Base-by-base conservation (phyloP, 768 basidiomycete species). In the Crucibulum laeve region DNA sequence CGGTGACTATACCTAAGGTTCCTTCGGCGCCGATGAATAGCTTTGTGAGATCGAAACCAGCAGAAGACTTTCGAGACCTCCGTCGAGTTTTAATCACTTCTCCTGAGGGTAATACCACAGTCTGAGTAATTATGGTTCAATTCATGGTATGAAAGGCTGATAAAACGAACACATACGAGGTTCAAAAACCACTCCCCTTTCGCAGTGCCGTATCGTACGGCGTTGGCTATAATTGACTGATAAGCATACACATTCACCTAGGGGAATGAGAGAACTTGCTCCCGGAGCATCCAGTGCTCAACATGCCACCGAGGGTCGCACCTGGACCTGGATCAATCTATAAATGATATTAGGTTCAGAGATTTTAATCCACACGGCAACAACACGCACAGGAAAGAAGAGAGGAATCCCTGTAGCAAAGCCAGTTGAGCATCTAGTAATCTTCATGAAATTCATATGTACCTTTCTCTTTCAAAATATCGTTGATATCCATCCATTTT, bases 171-270 rank as follows among this genome's bases (percentile, higher is more conserved):
- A 47, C 59, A 23, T 55, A 88, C 89, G 17, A 77, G 77, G 52
- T 92, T 92, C 32, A 94, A 66, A 55, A 94, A 90, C 91, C 91
- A 93, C 64, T 93, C 91, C 0, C 72, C 87, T 57, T 85, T 90
- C 0, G 90, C 91, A 5, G 91, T 94, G 7, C 90, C 92, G 56
- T 92, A 94, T 18, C 89, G 68, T 1, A 89, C 88, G 1, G 87
- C 86, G 51, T 88, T 89, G 0, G 87, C 87, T 79, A 28, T 38
- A 45, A 13, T 25, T 7, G 18, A 14, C 42, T 4, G 23, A 24
- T 28, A 10, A 26, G 15, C 18, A 35, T 25, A 17, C 28, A 38
- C 13, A 22, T 19, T 25, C 14, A 14, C 42, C 23, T n/a, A 19
- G 22, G 42, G 22, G n/a, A 25, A 26, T 18, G 14, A 53, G n/a